These are phyloP conservation scores for Phalaenopsis aphrodite DNA, from an alignment of 106 monocot species.

Conservation along the genomic window DNA sequence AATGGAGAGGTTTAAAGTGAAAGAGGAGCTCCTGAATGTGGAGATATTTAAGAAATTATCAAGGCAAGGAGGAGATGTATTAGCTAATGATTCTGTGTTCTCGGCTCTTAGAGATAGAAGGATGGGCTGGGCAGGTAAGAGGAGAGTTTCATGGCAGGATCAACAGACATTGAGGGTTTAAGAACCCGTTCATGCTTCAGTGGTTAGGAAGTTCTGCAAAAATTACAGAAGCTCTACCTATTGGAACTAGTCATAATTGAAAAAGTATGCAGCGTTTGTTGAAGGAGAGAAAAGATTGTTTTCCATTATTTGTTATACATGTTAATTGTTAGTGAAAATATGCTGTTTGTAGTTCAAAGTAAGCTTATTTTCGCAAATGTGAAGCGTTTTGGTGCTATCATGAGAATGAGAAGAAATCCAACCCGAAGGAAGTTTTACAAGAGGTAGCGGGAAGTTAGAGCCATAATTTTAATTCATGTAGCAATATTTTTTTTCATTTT, in stretches of 20 bases:
- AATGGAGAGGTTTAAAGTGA: constrained; percentile 20
- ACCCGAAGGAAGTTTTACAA: no score
- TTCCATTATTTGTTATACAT: not conserved
- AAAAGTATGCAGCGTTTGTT: no score
- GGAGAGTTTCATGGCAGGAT: constrained; percentile 11
- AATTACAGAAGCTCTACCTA: no score
- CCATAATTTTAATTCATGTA: no score
- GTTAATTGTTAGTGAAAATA: not conserved
- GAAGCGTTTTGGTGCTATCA: no score
- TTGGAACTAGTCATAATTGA: not conserved
- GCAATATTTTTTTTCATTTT: no score
- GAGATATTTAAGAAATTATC: constrained; percentile 9
- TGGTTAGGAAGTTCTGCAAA: not conserved
- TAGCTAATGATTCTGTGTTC: constrained; percentile 22
- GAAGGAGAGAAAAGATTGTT: no score
- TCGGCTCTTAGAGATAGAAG: constrained; percentile 24
- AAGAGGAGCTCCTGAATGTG: constrained; percentile 12
- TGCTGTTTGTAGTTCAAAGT: no score
- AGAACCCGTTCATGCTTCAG: not conserved
- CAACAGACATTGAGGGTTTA: constrained; percentile 61
- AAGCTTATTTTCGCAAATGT: no score
- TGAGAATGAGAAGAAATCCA: no score
- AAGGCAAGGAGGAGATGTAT: constrained; percentile 14
- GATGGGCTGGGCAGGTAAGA: no score
- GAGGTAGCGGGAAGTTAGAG: no score